Evolutionary conservation across 225 moss, liverwort and hornwort genomes (phyloP).

Genomic region (Marchantia paleacea): DNA sequence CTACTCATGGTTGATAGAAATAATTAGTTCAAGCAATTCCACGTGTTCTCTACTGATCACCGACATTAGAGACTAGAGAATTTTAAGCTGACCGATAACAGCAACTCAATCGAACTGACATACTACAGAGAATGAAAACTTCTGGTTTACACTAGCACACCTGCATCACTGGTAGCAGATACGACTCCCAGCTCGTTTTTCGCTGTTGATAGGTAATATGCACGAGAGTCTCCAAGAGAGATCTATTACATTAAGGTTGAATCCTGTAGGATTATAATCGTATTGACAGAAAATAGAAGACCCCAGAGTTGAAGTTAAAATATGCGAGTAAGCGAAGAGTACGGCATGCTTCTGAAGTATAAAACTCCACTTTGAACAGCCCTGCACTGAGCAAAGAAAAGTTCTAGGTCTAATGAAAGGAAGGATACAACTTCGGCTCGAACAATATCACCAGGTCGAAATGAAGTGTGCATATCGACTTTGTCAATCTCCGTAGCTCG

Average conservation of each 20-base stretch:
- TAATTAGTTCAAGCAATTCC: neutral
- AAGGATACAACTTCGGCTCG: conserved; percentile 95
- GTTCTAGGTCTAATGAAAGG: neutral
- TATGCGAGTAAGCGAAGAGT: no score
- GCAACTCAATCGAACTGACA: neutral
- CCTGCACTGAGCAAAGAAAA: neutral
- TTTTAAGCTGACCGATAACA: neutral
- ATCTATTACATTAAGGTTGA: conserved; percentile 45
- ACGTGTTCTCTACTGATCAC: neutral
- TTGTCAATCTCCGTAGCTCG: conserved; percentile 95
- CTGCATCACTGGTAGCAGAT: conserved; percentile 81
- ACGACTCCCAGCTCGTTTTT: conserved; percentile 95
- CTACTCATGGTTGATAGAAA: neutral
- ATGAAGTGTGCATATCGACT: conserved; percentile 90
- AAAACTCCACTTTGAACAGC: no score
- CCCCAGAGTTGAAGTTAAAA: no score
- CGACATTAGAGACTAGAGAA: neutral
- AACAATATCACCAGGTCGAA: conserved; percentile 88
- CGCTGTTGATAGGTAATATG: conserved; percentile 92
- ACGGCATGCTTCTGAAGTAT: no score
- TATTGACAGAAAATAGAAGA: neutral
- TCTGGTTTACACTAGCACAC: conserved; percentile 36
- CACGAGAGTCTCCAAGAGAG: conserved; percentile 93
- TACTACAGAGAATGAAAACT: neutral
- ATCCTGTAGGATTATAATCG: neutral